Evolutionary conservation across 2,329 filamentous ascomycete species (phyloP), one percentile per base, ranked within the genome.

Genomic region (Exophiala bonariae): DNA sequence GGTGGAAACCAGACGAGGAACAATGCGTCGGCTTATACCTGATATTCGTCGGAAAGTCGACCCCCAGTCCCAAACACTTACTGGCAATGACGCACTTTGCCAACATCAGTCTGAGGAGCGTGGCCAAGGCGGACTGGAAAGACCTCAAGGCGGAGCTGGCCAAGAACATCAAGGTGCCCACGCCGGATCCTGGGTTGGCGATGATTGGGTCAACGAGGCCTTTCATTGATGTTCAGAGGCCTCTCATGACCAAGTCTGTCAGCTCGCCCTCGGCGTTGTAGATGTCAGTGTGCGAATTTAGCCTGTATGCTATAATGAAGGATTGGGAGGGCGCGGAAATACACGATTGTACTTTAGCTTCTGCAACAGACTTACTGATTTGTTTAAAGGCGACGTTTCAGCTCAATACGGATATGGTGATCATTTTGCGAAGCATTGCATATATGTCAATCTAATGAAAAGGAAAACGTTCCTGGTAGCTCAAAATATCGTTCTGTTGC

Each of bases 11-110:
- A 0, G 67, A 71, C 35, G 41, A 56, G 3, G 36, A 33, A 1
- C 62, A 66, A 34, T 64, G 63, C 6, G 60, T 63, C 1, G 58
- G 56, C 0, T 47, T 71, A 2, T 66, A 65, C 43, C 37, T 71
- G 19, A 58, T 70, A 4, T 70, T 70, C 38, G 63, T 66, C 7
- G 50, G 58, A 3, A 61, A 59, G 1, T 38, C 64, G 6, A 41
- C 64, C 3, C 66, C 66, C 1, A 57, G 62, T 3, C 56, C 60
- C 1, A 53, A 62, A 16, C 58, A 66, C 23, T 52, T 67, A 28
- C 31, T 65, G 4, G 66, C 66, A 2, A 63, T 70, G 50, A 53
- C 62, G 9, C 68, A 71, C 52, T 62, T 69, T 51, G 66, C 67
- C 1, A 70, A 71, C 56, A 67, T 71, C 31, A 66, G 62, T 23